Conservation (phyloP, 306 rosid genomes). For the Glycine tomentella region DNA sequence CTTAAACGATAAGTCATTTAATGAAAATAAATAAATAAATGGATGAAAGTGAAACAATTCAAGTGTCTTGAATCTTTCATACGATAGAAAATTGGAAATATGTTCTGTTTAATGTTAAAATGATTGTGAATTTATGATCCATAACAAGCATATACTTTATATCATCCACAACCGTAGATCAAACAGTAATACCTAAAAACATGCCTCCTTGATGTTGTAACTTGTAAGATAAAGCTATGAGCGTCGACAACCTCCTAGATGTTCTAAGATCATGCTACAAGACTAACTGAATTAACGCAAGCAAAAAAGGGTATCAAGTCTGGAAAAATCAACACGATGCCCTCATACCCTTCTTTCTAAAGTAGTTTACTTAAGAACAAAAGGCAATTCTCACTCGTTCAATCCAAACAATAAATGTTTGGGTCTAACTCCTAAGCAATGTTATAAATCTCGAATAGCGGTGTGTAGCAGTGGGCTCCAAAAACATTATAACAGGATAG, state of each 20-base stretch:
- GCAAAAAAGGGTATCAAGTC: background rate
- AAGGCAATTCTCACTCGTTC: too few relatives aligned
- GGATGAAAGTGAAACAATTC: background rate
- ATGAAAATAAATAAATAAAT: background rate
- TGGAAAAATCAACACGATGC: background rate
- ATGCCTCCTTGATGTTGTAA: background rate
- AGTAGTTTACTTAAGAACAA: background rate
- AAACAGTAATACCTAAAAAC: background rate
- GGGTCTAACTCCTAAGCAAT: too few relatives aligned
- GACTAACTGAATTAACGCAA: background rate
- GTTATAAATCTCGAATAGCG: too few relatives aligned
- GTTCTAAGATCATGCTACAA: background rate
- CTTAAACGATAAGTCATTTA: background rate
- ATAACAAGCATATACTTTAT: background rate
- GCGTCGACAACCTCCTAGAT: background rate
- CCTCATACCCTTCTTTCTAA: background rate
- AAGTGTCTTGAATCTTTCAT: background rate
- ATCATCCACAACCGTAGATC: background rate
- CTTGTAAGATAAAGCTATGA: background rate
- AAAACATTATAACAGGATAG: too few relatives aligned
- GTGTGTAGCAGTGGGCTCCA: too few relatives aligned
- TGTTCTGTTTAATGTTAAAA: background rate
- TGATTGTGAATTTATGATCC: background rate
- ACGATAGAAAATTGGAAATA: background rate
- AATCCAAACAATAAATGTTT: too few relatives aligned